These are phyloP conservation scores for Hypoxylon sp. DNA, from an alignment of 2,329 filamentous ascomycete genomes.

Conservation along the genomic window DNA sequence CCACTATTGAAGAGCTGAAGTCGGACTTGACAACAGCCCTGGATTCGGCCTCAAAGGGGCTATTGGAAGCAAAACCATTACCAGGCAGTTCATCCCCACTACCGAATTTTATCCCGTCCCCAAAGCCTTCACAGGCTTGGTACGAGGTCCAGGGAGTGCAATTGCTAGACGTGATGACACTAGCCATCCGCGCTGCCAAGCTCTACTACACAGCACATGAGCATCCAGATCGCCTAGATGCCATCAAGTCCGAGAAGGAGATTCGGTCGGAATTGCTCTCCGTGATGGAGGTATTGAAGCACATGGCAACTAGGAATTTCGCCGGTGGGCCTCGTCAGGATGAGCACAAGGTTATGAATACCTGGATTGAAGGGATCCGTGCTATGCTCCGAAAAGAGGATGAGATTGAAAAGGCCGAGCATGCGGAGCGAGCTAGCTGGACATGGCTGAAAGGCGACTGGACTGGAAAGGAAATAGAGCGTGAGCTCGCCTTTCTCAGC, in stretches of 20 bases:
- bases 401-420: conserved; percentile 77
- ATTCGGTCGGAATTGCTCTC: conserved; percentile 84
- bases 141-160: conserved; percentile 91
- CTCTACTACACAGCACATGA: conserved; percentile 96
- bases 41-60: conserved; percentile 59
- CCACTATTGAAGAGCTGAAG: conserved; percentile 82
- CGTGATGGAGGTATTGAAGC: conserved; percentile 90
- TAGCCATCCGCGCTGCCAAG: conserved; percentile 95
- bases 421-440: conserved; percentile 76
- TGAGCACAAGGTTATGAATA: conserved; percentile 77
- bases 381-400: conserved; percentile 80
- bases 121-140: conserved; percentile 68
- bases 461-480: conserved; percentile 75
- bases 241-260: conserved; percentile 86
- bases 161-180: conserved; percentile 88
- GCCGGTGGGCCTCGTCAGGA: conserved; percentile 80
- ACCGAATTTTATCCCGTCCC: conserved; percentile 33
- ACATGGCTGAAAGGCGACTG: conserved; percentile 83
- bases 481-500: conserved; percentile 82
- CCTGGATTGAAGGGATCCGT: conserved; percentile 83
- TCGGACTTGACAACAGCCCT: conserved; percentile 58
- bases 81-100: conserved; percentile 10
- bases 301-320: conserved; percentile 89
- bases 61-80: conserved; percentile 66
- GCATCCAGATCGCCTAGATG: conserved; percentile 81